Conservation (phyloP, 495 filamentous ascomycete species). For the Cenococcum geophilum region DNA sequence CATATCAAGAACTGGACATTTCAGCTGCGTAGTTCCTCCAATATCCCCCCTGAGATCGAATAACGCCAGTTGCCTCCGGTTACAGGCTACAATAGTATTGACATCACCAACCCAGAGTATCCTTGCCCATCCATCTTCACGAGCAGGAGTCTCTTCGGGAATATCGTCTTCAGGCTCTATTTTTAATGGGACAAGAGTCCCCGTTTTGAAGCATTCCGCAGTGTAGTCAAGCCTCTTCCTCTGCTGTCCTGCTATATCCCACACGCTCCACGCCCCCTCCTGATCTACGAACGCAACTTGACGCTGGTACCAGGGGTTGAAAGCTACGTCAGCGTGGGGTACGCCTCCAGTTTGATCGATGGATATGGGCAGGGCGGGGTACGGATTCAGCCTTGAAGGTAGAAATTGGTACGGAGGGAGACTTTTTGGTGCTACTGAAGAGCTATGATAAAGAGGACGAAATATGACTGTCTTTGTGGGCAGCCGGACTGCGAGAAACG, state of each 20-base stretch:
- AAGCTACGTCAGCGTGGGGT: slow-evolving; percentile 64
- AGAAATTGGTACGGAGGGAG: slow-evolving; percentile 18
- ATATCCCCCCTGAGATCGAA: slow-evolving; percentile 25
- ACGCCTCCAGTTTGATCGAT: slow-evolving; percentile 50
- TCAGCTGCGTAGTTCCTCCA: slow-evolving; percentile 10
- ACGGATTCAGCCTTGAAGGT: slow-evolving; percentile 54
- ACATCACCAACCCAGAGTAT: slow-evolving; percentile 37
- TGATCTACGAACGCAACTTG: slow-evolving; percentile 71
- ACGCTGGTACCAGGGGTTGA: slow-evolving; percentile 65
- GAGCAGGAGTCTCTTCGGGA: background rate
- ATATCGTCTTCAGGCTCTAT: background rate
- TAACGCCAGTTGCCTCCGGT: slow-evolving; percentile 28
- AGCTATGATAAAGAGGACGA: slow-evolving; percentile 16
- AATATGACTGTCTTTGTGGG: slow-evolving; percentile 30
- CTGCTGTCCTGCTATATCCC: slow-evolving; percentile 53
- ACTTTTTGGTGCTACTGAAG: background rate
- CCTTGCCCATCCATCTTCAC: slow-evolving; percentile 39
- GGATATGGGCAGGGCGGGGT: slow-evolving; percentile 54
- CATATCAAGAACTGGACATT: slow-evolving; percentile 15
- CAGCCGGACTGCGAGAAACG: slow-evolving; percentile 34
- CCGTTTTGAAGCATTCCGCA: slow-evolving; percentile 7
- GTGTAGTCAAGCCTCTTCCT: slow-evolving; percentile 2
- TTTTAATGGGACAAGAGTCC: background rate
- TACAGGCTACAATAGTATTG: slow-evolving; percentile 35
- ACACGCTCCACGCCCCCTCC: slow-evolving; percentile 67